Percentiles rank a stretch among this genome's conserved stretches.
These are phyloP conservation scores for Talaromyces proteolyticus DNA, from an alignment of 495 filamentous ascomycete species.

Conservation along the genomic window DNA sequence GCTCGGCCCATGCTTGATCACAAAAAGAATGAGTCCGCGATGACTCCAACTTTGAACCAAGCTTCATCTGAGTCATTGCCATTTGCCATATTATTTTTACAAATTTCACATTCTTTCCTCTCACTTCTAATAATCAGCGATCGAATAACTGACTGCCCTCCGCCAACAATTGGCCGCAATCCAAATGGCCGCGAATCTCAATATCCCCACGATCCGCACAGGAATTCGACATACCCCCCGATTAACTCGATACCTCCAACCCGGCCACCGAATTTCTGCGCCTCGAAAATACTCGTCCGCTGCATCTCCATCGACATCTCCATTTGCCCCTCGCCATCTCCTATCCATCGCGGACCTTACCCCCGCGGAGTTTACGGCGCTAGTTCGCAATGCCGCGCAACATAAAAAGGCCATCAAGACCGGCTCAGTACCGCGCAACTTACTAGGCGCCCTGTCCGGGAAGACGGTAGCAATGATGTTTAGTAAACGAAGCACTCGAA, in stretches of 20 bases:
- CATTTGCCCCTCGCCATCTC: conserved; percentile 68
- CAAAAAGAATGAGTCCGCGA: neutral
- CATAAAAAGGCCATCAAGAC: conserved; percentile 77
- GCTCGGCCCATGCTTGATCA: neutral
- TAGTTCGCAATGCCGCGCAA: conserved; percentile 72
- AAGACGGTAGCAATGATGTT: conserved; percentile 94
- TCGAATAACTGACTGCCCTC: neutral
- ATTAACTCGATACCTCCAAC: neutral
- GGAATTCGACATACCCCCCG: neutral
- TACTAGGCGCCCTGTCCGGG: conserved; percentile 54
- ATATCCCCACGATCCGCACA: neutral
- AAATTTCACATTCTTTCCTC: neutral
- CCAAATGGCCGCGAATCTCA: neutral
- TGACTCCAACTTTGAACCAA: neutral
- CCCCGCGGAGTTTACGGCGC: conserved; percentile 66
- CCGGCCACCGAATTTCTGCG: neutral
- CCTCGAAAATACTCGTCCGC: conserved; percentile 5
- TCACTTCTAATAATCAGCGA: neutral
- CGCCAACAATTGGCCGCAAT: neutral
- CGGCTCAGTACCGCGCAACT: conserved; percentile 50
- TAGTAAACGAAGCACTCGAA: conserved; percentile 89
- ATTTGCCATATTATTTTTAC: too few species aligned
- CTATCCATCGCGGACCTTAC: conserved; percentile 86
- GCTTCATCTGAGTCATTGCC: too few species aligned
- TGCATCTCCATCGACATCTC: conserved; percentile 33